Evolutionary conservation across 768 basidiomycete genomes (phyloP).

Genomic region (Xerocomellus chrysenteron): DNA sequence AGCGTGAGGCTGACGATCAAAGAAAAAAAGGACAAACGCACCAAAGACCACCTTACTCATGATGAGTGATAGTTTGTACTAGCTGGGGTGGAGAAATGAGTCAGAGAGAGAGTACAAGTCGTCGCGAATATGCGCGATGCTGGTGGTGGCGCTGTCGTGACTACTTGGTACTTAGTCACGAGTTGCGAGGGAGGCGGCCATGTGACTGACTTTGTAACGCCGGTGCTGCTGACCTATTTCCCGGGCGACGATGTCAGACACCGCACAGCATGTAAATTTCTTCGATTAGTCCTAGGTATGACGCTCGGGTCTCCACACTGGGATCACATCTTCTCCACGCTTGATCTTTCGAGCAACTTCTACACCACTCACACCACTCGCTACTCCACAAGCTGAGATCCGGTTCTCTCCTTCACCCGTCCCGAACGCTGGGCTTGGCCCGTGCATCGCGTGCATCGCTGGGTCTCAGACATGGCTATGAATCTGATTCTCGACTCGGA

Average conservation of each 20-base stretch:
- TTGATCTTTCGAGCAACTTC: slow-evolving; percentile 2
- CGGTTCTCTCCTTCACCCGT: too few relatives aligned
- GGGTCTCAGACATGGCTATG: neutral
- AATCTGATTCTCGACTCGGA: neutral
- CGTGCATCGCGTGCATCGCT: neutral
- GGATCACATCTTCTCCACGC: neutral
- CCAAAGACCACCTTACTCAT: slow-evolving; percentile 79
- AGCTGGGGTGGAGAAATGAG: neutral
- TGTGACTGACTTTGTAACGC: neutral
- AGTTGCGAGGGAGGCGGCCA: too few relatives aligned
- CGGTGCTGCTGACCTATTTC: too few relatives aligned
- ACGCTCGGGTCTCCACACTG: neutral
- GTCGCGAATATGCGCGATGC: neutral
- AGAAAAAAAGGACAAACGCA: slow-evolving; percentile 31
- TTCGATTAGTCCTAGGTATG: neutral
- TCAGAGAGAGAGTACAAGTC: neutral
- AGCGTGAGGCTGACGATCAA: neutral
- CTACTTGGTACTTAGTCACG: too few relatives aligned
- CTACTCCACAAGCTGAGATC: neutral
- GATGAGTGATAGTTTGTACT: neutral
- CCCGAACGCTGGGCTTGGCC: too few relatives aligned
- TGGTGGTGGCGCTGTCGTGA: slow-evolving; percentile 1
- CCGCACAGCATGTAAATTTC: too few relatives aligned
- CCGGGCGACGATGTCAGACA: neutral
- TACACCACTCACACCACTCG: neutral